phyloP scores from a whole-genome alignment of 192 early-diverging fungal genomes.

The Glomus cerebriforme region DNA sequence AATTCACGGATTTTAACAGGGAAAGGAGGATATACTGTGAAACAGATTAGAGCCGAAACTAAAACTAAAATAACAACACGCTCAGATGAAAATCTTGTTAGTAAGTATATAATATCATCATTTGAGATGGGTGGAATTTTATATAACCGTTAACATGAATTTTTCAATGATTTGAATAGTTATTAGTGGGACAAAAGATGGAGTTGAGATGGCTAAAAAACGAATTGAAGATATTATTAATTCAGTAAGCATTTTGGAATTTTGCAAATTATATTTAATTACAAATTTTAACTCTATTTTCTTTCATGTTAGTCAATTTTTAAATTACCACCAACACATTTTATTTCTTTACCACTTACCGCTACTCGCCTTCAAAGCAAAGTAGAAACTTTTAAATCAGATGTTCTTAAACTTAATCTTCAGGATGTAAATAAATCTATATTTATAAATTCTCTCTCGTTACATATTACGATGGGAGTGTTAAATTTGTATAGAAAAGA shows the following conservation, averaged over 20 bases:
- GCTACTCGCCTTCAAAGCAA: background rate
- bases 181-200: background rate
- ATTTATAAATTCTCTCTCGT: background rate
- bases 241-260: background rate
- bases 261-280: background rate
- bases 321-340: conserved; percentile 8
- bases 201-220: background rate
- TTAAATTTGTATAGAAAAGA: conserved; percentile 8
- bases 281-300: background rate
- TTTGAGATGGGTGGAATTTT: background rate
- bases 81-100: background rate
- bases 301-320: background rate
- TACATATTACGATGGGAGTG: conserved; percentile 15
- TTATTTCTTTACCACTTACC: conserved; percentile 17
- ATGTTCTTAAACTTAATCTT: background rate
- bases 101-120: background rate
- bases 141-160: background rate
- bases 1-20: background rate
- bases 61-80: background rate
- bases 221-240: background rate
- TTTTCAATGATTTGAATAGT: background rate
- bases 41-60: background rate
- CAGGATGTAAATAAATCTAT: background rate
- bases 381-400: background rate
- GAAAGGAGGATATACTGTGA: background rate